Evolutionary conservation across 805 yeast species (phyloP), one percentile per base, ranked within the genome.

Genomic region (Blastobotrys americana): DNA sequence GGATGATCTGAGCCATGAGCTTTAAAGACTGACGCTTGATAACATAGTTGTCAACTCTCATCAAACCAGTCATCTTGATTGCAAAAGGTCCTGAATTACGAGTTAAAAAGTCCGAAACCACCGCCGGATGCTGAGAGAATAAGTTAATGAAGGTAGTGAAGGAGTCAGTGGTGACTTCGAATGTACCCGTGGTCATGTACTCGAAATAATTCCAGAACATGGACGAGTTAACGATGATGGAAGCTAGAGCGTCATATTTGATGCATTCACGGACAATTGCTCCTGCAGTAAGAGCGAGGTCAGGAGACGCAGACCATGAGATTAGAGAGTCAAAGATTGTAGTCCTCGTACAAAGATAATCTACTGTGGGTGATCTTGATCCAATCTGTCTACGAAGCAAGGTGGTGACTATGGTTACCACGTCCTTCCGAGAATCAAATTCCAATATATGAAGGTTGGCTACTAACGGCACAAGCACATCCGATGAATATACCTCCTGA

Each of bases 141-240:
- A 84, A 66, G 49, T 81, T 90, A 75, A 55, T 84, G 66, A 69
- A 46, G 1, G 95, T 85, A 43, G 82, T 78, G 63, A 90, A 84
- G 1, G 95, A 78, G 59, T 88, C 96, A 0, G 96, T 85, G 46
- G 95, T 87, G 18, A 84, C 77, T 65, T 93, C 97, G 67, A 93
- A 93, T 22, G 83, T 78, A 3, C 81, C 82, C 33, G 74, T 70
- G 53, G 80, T 82, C 34, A 85, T 84, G 60, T 84, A 86, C 37
- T 75, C 77, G 64, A 93, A 90, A 55, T 79, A 82, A 49, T 77
- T 76, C 97, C 97, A 93, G 51, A 90, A 72, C 19, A 69, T 66
- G 16, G 77, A 73, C 51, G 79, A 79, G 36, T 71, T 65, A 35
- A 90, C 58, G 8, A 87, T 70, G 47, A 74, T 72, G 43, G 72